Evolutionary conservation across 768 basidiomycete species (phyloP), one percentile per base, ranked within the genome.

Genomic region (Boletus rubropictus): DNA sequence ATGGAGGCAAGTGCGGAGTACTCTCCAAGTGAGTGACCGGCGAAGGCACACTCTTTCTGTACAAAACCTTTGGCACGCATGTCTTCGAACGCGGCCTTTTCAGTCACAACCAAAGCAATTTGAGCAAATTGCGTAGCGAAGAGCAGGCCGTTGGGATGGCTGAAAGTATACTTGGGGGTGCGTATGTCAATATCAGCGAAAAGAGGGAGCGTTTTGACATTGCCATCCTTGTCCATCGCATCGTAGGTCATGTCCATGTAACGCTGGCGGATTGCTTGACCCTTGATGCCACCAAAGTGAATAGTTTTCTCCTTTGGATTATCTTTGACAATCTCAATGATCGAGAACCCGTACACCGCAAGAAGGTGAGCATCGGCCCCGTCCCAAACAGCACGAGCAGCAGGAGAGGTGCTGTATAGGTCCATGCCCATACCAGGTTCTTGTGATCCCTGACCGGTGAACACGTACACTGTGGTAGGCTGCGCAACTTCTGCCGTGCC

Each of bases 191-290:
- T 98, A 66, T 98, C 95, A 39, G 87, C 79, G 66, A 98, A 99
- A 44, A 99, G 81, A 38, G 95, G 94, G 11, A 96, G 84, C 0
- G 92, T 97, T 77, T 93, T 94, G 67, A 97, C 81, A 60, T 87
- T 84, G 47, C 95, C 95, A 58, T 94, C 92, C 72, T 89, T 91
- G 70, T 96, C 95, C 78, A 90, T 86, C 0, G 92, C 84, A 63
- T 97, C 94, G 72, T 97, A 98, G 5, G 89, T 87, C 88, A 99
- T 96, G 57, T 94, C 93, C 91, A 98, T 98, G 72, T 99, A 99
- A n/a, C 96, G 84, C 59, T 94, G 89, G 24, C 96, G 89, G 54
- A 98, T 98, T 3, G 85, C 94, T 65, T 98, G 95, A 33, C 96
- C 96, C 72, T 97, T 97, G 69, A 98, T 89, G 64, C 96, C 96